Base-by-base conservation (phyloP, 148 eudicot species). In the Pharnaceum exiguum region DNA sequence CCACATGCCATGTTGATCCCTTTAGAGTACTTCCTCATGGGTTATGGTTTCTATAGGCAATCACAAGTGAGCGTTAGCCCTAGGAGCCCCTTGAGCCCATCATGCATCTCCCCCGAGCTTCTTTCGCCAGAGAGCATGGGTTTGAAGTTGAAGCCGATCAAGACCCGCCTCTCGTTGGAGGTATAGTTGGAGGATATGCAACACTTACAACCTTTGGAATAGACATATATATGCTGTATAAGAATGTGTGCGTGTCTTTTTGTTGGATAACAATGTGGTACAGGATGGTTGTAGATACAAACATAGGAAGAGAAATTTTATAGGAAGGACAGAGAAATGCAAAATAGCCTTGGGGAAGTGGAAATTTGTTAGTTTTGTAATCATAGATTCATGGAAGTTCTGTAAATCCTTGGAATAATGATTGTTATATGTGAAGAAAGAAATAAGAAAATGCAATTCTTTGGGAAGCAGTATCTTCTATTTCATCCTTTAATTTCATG, bases 61-160 rank as follows among this genome's bases (percentile, higher is more conserved):
- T 75, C 90, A 29, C 82, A 77, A 58, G 43, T 64, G 59, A 81
- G 69, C 36, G 86, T 83, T 30, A 91, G 98, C 77, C 98, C 98
- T 2, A 79, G 98, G 75, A 91, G 98, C 74, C 94, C 98, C 5
- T 74, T 91, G 59, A 91, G 86, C 59, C 98, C 94, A 5, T 80
- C 86, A 8, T 75, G 79, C 65, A 82, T 91, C 69, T 87, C 96
- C 16, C 98, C 98, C 0, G 98, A 91, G 77, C 96, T 91, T n/a
- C 91, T 85, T 57, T 87, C 98, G 32, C 98, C 98, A 0, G 98
- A 91, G 79, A 91, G 98, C 74, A 91, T 91, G 98, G 98, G 98
- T 3, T 69, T 91, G 75, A 91, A 91, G 79, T 55, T 91, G 64
- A 91, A 91, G 55, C 98, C 98, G 2, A 91, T 91, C 25, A 91